Evolutionary conservation across 176 grass and related monocot genomes (phyloP).

Genomic region (Stipa capillata): DNA sequence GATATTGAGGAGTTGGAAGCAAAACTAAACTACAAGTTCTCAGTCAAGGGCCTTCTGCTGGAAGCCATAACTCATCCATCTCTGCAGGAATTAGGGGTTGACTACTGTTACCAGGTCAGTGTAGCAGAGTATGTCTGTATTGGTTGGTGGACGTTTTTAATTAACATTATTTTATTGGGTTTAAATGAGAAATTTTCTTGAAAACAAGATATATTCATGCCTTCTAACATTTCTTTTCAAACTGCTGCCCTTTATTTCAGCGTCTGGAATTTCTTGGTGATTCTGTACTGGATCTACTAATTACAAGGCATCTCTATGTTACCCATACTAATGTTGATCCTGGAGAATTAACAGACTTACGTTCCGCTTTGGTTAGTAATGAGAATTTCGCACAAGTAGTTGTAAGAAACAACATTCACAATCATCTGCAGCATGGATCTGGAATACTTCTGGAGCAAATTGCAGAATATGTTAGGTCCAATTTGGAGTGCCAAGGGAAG

Average conservation of each 20-base stretch:
- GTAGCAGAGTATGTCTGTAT: conserved; percentile 17
- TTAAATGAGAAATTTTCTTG: not conserved
- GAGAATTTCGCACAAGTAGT: conserved; percentile 81
- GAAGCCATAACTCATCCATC: conserved; percentile 90
- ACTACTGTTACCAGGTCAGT: conserved; percentile 82
- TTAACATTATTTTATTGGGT: conserved; percentile 1
- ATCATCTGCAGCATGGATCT: conserved; percentile 86
- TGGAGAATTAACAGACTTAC: conserved; percentile 81
- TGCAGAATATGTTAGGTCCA: conserved; percentile 51
- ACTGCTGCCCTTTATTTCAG: conserved; percentile 39
- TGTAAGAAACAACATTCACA: conserved; percentile 65
- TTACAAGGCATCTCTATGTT: conserved; percentile 71
- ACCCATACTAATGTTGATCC: conserved; percentile 70
- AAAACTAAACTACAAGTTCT: conserved; percentile 72
- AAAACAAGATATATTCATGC: not conserved
- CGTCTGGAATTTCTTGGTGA: conserved; percentile 94
- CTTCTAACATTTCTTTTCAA: not conserved
- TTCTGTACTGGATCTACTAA: conserved; percentile 81
- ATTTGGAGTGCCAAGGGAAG: conserved; percentile 29
- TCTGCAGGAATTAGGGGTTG: conserved; percentile 58
- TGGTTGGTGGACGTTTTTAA: not conserved
- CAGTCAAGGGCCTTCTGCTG: conserved; percentile 54
- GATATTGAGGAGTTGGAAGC: conserved; percentile 73
- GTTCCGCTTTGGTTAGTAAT: conserved; percentile 83
- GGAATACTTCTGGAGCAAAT: conserved; percentile 79